Conservation (phyloP, 495 filamentous ascomycete genomes). For the Aspergillus nanangensis region DNA sequence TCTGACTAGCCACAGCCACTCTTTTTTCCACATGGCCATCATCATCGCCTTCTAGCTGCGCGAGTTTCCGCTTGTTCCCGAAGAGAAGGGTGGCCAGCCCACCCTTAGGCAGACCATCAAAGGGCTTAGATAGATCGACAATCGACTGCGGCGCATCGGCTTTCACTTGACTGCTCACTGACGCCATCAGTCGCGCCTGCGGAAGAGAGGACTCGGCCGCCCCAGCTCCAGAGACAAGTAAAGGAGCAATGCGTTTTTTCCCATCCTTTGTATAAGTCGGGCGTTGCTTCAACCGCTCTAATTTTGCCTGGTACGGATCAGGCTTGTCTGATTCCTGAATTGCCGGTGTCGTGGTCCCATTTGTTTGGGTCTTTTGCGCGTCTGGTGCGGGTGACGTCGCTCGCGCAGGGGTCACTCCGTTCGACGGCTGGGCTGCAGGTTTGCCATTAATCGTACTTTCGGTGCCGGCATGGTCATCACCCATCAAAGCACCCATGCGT, state of each 20-base stretch:
- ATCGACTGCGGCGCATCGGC: slow-evolving; percentile 78
- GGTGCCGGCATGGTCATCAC: slow-evolving; percentile 51
- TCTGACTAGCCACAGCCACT: slow-evolving; percentile 47
- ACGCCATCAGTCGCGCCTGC: slow-evolving; percentile 74
- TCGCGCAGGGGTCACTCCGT: slow-evolving; percentile 39
- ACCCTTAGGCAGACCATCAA: slow-evolving; percentile 87
- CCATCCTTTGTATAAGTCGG: slow-evolving; percentile 96
- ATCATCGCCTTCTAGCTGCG: slow-evolving; percentile 59
- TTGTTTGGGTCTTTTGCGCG: slow-evolving; percentile 32
- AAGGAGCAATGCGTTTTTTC: slow-evolving; percentile 88
- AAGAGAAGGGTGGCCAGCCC: slow-evolving; percentile 80
- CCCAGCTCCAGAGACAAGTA: slow-evolving; percentile 82
- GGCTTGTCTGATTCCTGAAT: slow-evolving; percentile 51
- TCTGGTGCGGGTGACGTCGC: slow-evolving; percentile 32
- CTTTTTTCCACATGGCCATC: slow-evolving; percentile 66
- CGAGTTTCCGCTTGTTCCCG: slow-evolving; percentile 86
- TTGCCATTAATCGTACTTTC: slow-evolving; percentile 41
- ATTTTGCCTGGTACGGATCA: slow-evolving; percentile 59
- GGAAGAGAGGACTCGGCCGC: slow-evolving; percentile 83
- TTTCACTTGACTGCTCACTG: slow-evolving; percentile 51
- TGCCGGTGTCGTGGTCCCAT: slow-evolving; percentile 31
- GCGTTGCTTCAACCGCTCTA: slow-evolving; percentile 79
- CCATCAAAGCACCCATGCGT: slow-evolving; percentile 97
- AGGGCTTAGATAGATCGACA: slow-evolving; percentile 89
- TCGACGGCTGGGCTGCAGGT: slow-evolving; percentile 26